A percentile compares a stretch with the other conserved stretches of the same genome.
These are phyloP conservation scores for Neofusicoccum laricinum DNA, from an alignment of 2,329 filamentous ascomycete species.

Conservation along the genomic window DNA sequence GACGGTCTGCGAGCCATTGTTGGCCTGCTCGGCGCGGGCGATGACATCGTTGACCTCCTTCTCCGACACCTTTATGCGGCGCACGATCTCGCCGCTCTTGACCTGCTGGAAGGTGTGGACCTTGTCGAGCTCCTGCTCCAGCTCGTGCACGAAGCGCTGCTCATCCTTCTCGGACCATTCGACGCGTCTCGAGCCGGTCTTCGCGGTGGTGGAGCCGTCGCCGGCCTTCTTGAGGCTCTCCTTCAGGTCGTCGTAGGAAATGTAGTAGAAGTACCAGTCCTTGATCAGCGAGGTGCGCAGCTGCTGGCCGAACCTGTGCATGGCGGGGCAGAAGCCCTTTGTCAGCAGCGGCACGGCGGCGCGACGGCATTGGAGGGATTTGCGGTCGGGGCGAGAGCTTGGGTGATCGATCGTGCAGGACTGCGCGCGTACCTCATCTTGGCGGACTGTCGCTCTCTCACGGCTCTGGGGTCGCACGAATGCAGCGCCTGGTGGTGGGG, in stretches of 20 bases:
- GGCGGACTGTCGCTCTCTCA: background rate
- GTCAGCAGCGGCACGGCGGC: background rate
- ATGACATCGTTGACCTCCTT: constrained; percentile 88
- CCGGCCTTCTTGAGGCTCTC: constrained; percentile 72
- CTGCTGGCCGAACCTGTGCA: constrained; percentile 82
- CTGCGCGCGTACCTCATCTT: constrained; percentile 5
- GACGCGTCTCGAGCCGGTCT: constrained; percentile 30
- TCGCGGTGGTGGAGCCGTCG: constrained; percentile 32
- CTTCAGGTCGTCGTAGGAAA: constrained; percentile 94
- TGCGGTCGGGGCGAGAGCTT: background rate
- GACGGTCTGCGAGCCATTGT: constrained; percentile 25
- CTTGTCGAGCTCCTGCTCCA: constrained; percentile 93
- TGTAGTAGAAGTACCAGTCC: constrained; percentile 98
- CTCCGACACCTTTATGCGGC: constrained; percentile 83
- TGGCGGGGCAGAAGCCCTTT: background rate
- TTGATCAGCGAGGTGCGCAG: constrained; percentile 92
- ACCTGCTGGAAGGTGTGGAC: constrained; percentile 97
- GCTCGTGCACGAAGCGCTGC: constrained; percentile 77
- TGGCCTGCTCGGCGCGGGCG: constrained; percentile 54
- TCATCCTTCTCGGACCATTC: constrained; percentile 92
- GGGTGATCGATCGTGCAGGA: background rate
- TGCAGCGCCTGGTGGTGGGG: background rate
- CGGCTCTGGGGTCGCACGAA: background rate
- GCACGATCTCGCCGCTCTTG: constrained; percentile 92
- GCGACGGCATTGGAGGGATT: background rate